A percentile compares a stretch with the other conserved stretches of the same genome.
phyloP scores from a whole-genome alignment of 306 rosid species.

The Hippophae gyantsensis region DNA sequence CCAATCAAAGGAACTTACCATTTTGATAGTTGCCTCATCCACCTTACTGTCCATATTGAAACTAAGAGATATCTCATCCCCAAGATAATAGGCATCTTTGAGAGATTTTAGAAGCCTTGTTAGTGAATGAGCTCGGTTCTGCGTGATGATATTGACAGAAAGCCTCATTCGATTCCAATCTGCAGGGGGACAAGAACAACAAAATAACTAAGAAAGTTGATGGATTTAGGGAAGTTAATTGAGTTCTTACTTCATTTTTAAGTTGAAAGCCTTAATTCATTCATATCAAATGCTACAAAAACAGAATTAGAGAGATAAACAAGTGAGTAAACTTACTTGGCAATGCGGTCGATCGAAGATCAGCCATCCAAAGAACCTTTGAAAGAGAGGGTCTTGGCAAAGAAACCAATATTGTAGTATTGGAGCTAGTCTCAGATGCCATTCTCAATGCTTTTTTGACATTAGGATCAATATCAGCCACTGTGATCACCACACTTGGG shows the following conservation, averaged over 20 bases:
- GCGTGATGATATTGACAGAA: slow-evolving; percentile 76
- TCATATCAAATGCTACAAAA: neutral
- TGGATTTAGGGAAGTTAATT: neutral
- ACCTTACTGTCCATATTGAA: slow-evolving; percentile 92
- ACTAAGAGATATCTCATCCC: slow-evolving; percentile 74
- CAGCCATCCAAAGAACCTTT: slow-evolving; percentile 94
- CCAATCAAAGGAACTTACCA: slow-evolving; percentile 65
- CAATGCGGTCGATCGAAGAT: slow-evolving; percentile 68
- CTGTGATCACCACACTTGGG: slow-evolving; percentile 73
- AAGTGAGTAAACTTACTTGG: slow-evolving; percentile 48
- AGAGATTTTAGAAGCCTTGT: slow-evolving; percentile 81
- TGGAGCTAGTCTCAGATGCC: slow-evolving; percentile 61
- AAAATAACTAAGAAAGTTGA: neutral
- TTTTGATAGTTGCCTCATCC: slow-evolving; percentile 64
- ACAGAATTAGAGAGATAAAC: slow-evolving; percentile 5
- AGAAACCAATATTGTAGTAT: slow-evolving; percentile 56
- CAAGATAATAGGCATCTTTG: slow-evolving; percentile 65
- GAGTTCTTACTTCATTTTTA: neutral
- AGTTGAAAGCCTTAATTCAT: no score
- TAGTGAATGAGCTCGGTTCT: slow-evolving; percentile 63
- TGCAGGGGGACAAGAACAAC: slow-evolving; percentile 14
- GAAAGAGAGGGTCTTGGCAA: slow-evolving; percentile 58
- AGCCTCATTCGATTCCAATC: slow-evolving; percentile 85
- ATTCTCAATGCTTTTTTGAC: slow-evolving; percentile 79
- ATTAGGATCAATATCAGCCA: slow-evolving; percentile 52